Base-by-base conservation (phyloP, 768 basidiomycete species). In the Kondoa malvinella region DNA sequence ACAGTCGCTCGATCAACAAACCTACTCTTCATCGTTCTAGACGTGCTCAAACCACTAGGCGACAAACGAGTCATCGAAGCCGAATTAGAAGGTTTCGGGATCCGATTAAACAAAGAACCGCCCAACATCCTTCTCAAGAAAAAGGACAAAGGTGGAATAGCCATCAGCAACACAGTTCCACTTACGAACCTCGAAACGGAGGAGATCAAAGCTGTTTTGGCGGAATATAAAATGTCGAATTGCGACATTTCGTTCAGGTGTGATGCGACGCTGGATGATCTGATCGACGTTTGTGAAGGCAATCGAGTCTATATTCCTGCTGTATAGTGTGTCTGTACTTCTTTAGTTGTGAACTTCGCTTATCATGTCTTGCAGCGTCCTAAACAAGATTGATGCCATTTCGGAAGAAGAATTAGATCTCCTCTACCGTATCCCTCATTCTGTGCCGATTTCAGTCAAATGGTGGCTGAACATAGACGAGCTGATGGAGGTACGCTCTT, bases 1-100 rank as follows among this genome's bases (percentile, higher is more conserved):
- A n/a, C n/a, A 89, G 95, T 99, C 72, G 94, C 95, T 4, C 85
- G 95, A 69, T 97, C 95, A 56, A 97, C 95, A 77, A 90, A 96
- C 77, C 85, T 97, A 34, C 96, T 99, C 69, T 97, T 97, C 78
- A 97, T 99, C 77, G 88, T 97, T 31, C 84, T 99, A 62, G 95
- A 99, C 74, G 95, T 99, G 30, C 83, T 95, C 34, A 99, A 97
- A 79, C 95, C 95, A n/a, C 83, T 97, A 21, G 88, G 87, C 29
- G 94, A 97, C 80, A 74, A 74, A 64, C 65, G 71, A 68, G 79
- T 95, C 73, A 89, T 99, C 68, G 91, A 96, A 78, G 74, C 81
- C 34, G 95, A 99, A 77, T 79, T 99, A 69, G 95, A 99, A 81
- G 91, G 92, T n/a, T 97, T 97, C 74, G 95, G 94, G 12, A 95